These are phyloP conservation scores for Lipomyces starkeyi DNA, from an alignment of 805 yeast genomes.

Conservation along the genomic window DNA sequence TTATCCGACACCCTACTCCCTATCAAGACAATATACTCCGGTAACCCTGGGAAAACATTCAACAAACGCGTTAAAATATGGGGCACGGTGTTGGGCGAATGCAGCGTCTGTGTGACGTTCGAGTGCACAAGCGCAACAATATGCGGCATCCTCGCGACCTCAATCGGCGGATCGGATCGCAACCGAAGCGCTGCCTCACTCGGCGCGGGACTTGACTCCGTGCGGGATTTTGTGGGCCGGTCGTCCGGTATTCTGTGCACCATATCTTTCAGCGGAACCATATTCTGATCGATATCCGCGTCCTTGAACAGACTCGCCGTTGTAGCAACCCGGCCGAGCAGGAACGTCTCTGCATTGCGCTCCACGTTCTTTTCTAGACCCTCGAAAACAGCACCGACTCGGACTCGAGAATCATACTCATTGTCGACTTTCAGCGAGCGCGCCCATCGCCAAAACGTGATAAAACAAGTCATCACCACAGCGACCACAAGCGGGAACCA, in stretches of 20 bases:
- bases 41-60: conserved; percentile 53
- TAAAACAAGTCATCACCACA: conserved; percentile 48
- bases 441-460: conserved; percentile 58
- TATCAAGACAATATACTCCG: conserved; percentile 54
- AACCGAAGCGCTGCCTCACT: background rate
- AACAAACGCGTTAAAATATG: conserved; percentile 50
- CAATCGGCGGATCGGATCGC: conserved; percentile 1
- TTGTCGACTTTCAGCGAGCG: conserved; percentile 50
- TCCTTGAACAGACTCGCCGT: background rate
- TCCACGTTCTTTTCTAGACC: conserved; percentile 33
- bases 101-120: conserved; percentile 45
- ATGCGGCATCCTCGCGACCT: conserved; percentile 42
- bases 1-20: conserved; percentile 52
- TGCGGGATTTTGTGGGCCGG: background rate
- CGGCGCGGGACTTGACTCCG: background rate
- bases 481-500: conserved; percentile 64
- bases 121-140: conserved; percentile 52
- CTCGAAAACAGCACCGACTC: conserved; percentile 49
- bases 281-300: background rate
- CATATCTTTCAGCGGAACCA: background rate
- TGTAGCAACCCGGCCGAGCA: background rate
- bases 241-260: background rate
- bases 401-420: conserved; percentile 48
- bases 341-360: background rate
- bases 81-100: conserved; percentile 56